Base-by-base conservation (phyloP, 2,329 filamentous ascomycete species). In the Helotiales sp. region DNA sequence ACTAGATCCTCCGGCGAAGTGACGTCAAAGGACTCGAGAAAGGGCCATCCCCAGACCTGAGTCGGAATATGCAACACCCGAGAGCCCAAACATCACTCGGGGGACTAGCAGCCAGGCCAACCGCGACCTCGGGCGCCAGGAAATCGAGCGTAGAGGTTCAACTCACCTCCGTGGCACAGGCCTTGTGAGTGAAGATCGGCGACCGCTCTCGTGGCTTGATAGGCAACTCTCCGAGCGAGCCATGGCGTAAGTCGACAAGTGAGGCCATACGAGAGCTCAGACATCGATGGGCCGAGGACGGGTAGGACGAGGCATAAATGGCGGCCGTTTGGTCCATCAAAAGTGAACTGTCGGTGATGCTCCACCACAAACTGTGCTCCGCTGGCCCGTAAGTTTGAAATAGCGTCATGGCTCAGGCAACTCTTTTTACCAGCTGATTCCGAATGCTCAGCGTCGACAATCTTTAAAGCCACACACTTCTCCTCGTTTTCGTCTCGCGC, bases 221-320 rank as follows among this genome's bases (percentile, higher is more conserved):
- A 60, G 10, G 63, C 64, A 40, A 70, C 62, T 17, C 55, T 66
- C 30, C 64, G 58, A 11, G 69, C 64, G 26, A 70, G 52, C 40
- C 61, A 63, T 17, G 59, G 45, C 61, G 50, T 49, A 24, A 72
- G 50, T 32, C 69, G 37, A 17, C 65, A 47, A 37, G 54, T 70
- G 20, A 69, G 65, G 24, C 34, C 47, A 20, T 54, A 50, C 24
- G 63, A 43, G 65, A 6, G 68, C 65, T 24, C 69, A 68, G 10
- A 65, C 58, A 63, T 68, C 66, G 43, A 71, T 43, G 77, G 77
- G 3, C 77, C 76, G 28, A 78, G 71, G 55, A 78, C 67, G 61
- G 77, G 73, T 63, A 75, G 74, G 22, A 80, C 76, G 57, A 80
- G 74, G 67, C 77, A 80, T 63, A 71, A 66, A 64, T 80, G 77